phyloP scores from a whole-genome alignment of 106 monocot species.

The Acorus calamus region DNA sequence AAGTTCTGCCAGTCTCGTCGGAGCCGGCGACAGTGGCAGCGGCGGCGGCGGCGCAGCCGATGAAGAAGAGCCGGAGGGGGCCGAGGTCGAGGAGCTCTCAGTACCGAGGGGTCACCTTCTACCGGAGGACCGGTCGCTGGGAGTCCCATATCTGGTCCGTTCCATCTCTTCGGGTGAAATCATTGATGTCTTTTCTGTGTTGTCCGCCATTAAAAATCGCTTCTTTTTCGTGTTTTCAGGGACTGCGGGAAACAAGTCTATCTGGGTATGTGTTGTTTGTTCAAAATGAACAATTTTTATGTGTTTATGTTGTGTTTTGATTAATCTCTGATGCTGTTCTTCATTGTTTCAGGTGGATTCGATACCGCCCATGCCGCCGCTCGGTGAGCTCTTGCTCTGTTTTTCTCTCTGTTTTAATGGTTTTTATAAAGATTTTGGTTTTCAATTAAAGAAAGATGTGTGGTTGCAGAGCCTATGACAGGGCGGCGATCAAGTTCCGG shows the following conservation, averaged over 20 bases:
- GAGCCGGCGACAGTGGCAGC: constrained; percentile 2
- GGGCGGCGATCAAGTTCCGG: constrained; percentile 53
- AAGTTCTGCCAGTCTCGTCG: constrained; percentile 8
- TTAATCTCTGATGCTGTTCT: not conserved
- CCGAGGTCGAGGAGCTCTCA: constrained; percentile 92
- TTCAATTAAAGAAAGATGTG: not conserved
- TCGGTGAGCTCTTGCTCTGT: constrained; percentile 8
- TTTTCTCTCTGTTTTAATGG: not conserved
- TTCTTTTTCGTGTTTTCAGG: constrained; percentile 23
- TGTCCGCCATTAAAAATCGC: not conserved
- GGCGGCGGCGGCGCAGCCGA: constrained; percentile 9
- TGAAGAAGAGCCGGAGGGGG: constrained; percentile 60
- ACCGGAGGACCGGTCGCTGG: constrained; percentile 92
- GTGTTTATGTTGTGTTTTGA: not conserved
- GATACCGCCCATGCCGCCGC: constrained; percentile 58
- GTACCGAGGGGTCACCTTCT: constrained; percentile 95
- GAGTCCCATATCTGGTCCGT: constrained; percentile 96
- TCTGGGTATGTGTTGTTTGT: constrained; percentile 24
- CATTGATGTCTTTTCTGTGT: not conserved
- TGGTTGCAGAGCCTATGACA: constrained; percentile 39
- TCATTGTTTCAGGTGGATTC: constrained; percentile 34
- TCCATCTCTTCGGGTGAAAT: too few relatives aligned
- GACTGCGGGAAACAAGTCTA: constrained; percentile 64
- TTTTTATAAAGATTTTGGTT: not conserved
- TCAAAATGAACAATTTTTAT: not conserved